These are phyloP conservation scores for Daldinia concentrica DNA, from an alignment of 495 filamentous ascomycete species.

Conservation along the genomic window DNA sequence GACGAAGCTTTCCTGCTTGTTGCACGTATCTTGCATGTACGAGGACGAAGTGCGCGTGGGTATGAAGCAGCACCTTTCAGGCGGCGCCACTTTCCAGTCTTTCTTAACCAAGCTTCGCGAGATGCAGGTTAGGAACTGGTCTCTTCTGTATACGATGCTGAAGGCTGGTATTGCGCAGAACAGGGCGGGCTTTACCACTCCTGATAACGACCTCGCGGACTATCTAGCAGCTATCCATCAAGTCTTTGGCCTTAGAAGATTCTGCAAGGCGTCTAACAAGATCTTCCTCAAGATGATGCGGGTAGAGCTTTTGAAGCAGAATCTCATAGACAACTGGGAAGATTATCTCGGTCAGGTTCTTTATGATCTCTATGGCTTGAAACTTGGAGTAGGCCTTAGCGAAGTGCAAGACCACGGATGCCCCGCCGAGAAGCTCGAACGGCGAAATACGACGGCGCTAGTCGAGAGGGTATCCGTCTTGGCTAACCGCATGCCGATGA, in stretches of 20 bases:
- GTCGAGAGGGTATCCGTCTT: slow-evolving; percentile 84
- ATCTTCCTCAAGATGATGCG: slow-evolving; percentile 90
- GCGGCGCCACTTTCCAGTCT: slow-evolving; percentile 52
- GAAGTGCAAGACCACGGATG: slow-evolving; percentile 80
- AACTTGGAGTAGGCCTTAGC: slow-evolving; percentile 72
- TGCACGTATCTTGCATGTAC: slow-evolving; percentile 80
- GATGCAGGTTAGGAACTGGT: slow-evolving; percentile 90
- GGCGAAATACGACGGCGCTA: slow-evolving; percentile 76
- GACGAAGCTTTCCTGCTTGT: slow-evolving; percentile 70
- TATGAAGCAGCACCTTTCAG: slow-evolving; percentile 59
- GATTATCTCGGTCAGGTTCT: slow-evolving; percentile 84
- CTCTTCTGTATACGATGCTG: slow-evolving; percentile 75
- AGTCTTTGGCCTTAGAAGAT: slow-evolving; percentile 83
- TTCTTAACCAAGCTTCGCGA: slow-evolving; percentile 82
- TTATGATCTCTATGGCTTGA: slow-evolving; percentile 88
- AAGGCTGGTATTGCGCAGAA: slow-evolving; percentile 79
- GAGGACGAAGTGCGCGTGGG: slow-evolving; percentile 84
- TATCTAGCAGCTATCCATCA: slow-evolving; percentile 82
- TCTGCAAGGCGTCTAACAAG: slow-evolving; percentile 85
- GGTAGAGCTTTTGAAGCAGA: slow-evolving; percentile 73
- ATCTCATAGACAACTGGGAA: slow-evolving; percentile 74
- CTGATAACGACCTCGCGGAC: slow-evolving; percentile 74
- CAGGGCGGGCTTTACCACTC: slow-evolving; percentile 64
- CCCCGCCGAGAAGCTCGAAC: slow-evolving; percentile 76
- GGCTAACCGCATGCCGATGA: slow-evolving; percentile 84